Evolutionary conservation across 352 stramenopile species (phyloP).

Genomic region (Phytophthora citrophthora): DNA sequence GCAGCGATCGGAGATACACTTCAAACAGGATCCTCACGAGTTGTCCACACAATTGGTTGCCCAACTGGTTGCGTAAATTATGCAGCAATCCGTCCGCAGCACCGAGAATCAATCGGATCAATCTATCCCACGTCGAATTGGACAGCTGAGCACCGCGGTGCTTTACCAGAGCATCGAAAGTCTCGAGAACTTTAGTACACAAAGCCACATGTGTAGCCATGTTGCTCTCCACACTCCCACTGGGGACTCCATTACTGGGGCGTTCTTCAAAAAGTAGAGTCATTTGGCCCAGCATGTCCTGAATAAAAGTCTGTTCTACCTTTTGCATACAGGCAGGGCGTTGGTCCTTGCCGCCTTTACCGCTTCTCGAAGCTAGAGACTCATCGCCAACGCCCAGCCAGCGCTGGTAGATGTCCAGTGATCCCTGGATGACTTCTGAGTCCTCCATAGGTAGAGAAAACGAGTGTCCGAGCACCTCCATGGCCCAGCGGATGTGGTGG

Average conservation of each 20-base stretch:
- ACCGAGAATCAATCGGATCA: constrained; percentile 82
- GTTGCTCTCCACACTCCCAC: constrained; percentile 29
- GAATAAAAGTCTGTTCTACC: constrained; percentile 86
- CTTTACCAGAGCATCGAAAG: constrained; percentile 80
- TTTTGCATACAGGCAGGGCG: constrained; percentile 81
- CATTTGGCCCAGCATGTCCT: constrained; percentile 89
- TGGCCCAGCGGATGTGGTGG: constrained; percentile 85
- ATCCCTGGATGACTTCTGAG: constrained; percentile 79
- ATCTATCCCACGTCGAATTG: constrained; percentile 82
- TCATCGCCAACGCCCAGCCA: constrained; percentile 74
- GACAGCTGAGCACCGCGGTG: constrained; percentile 64
- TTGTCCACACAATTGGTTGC: constrained; percentile 76
- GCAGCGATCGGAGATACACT: constrained; percentile 76
- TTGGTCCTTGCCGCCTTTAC: constrained; percentile 49
- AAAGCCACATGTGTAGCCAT: constrained; percentile 77
- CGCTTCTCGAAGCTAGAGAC: constrained; percentile 15
- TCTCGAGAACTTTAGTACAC: constrained; percentile 78
- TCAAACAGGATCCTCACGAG: constrained; percentile 83
- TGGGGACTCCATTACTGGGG: constrained; percentile 27
- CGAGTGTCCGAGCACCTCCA: constrained; percentile 86
- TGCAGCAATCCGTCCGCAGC: constrained; percentile 81
- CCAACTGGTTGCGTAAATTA: constrained; percentile 72
- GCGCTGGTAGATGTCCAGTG: constrained; percentile 80
- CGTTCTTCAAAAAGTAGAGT: constrained; percentile 89
- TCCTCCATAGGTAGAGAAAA: constrained; percentile 89